phyloP scores from a whole-genome alignment of 768 basidiomycete species.

The Termitomyces sp. region DNA sequence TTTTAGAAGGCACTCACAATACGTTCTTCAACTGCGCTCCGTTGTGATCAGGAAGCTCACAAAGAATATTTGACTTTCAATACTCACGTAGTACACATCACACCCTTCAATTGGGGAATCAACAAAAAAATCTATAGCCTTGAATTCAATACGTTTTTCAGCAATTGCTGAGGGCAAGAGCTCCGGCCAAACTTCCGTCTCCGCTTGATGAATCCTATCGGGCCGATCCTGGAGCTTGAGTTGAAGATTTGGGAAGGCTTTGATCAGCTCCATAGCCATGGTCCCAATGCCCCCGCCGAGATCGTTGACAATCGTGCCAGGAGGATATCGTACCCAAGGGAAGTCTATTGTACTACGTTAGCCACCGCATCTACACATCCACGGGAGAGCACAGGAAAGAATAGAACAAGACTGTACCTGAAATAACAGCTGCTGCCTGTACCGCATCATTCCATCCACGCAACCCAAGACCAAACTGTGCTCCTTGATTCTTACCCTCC shows the following conservation, averaged over 20 bases:
- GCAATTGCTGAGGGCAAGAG: no score
- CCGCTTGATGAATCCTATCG: not conserved
- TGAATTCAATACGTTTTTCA: no score
- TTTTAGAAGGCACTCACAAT: not conserved
- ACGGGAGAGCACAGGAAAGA: not conserved
- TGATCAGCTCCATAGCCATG: not conserved
- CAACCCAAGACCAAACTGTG: not conserved
- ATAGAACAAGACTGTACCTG: not conserved
- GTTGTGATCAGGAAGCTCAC: no score
- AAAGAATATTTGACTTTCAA: no score
- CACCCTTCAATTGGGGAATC: not conserved
- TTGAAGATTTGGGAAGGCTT: not conserved
- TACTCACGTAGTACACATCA: not conserved
- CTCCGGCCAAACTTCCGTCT: not conserved
- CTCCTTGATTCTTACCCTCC: not conserved
- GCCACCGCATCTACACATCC: not conserved
- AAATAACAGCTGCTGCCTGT: not conserved
- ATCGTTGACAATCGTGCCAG: not conserved
- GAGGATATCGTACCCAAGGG: not conserved
- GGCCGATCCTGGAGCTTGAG: not conserved
- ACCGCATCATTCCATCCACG: not conserved
- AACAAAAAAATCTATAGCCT: no score
- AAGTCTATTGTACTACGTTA: not conserved
- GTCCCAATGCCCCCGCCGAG: not conserved
- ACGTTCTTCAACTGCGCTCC: not conserved